Evolutionary conservation across 139 green algal genomes (phyloP).

Genomic region (Coelastrella sp.): DNA sequence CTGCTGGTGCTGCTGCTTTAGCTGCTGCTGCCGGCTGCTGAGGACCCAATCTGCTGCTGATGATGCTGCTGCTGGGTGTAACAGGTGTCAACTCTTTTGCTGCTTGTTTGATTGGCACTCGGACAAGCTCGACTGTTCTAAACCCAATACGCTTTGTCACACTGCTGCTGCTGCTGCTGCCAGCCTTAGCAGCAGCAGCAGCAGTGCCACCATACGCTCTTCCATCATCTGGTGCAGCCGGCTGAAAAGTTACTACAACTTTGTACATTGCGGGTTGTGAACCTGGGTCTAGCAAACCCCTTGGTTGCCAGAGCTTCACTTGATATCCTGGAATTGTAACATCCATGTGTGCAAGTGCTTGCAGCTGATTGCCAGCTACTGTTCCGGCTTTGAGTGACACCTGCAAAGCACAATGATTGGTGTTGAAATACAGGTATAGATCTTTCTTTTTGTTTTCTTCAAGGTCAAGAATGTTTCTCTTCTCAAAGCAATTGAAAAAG

Average conservation of each 20-base stretch:
- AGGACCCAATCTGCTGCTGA: background rate
- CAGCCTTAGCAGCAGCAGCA: background rate
- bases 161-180: slow-evolving; percentile 2
- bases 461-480: no score
- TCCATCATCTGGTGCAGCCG: background rate
- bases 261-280: slow-evolving; percentile 8
- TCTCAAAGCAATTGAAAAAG: no score
- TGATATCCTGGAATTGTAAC: background rate
- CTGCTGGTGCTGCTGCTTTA: no score
- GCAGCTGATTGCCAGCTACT: slow-evolving; percentile 14
- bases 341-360: background rate
- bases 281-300: background rate
- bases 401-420: background rate
- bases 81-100: slow-evolving; percentile 7
- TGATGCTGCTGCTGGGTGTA: slow-evolving; percentile 18
- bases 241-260: background rate
- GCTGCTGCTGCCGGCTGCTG: background rate
- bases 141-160: slow-evolving; percentile 65
- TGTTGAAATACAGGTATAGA: background rate
- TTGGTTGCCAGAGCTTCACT: slow-evolving; percentile 22
- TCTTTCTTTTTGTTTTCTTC: no score
- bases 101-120: slow-evolving; percentile 43
- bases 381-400: background rate
- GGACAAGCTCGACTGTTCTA: slow-evolving; percentile 71
- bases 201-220: no score